phyloP scores from a whole-genome alignment of 805 yeast species.

The Tetrapisispora arboricola region DNA sequence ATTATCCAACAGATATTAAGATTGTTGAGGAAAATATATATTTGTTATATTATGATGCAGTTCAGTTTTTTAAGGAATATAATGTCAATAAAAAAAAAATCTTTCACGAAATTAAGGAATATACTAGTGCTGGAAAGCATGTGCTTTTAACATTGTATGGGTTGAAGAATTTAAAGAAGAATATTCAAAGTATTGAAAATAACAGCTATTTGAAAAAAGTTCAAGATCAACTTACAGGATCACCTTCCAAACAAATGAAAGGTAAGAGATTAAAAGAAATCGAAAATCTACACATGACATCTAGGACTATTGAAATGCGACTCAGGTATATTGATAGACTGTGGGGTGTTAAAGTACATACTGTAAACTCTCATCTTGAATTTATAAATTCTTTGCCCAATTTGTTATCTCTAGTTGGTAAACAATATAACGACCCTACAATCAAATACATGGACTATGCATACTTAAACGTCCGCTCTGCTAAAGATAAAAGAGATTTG shows the following conservation, averaged over 20 bases:
- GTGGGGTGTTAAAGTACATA: slow-evolving; percentile 39
- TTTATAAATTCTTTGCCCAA: slow-evolving; percentile 44
- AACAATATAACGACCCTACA: slow-evolving; percentile 43
- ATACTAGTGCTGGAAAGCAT: slow-evolving; percentile 19
- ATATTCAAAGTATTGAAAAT: slow-evolving; percentile 37
- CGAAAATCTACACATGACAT: slow-evolving; percentile 10
- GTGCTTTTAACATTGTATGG: slow-evolving; percentile 41
- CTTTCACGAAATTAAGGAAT: slow-evolving; percentile 17
- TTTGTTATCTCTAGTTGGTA: slow-evolving; percentile 46
- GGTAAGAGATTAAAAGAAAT: slow-evolving; percentile 11
- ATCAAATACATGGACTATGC: slow-evolving; percentile 46
- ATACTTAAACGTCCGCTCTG: slow-evolving; percentile 49
- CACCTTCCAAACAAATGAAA: slow-evolving; percentile 2
- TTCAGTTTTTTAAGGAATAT: slow-evolving; percentile 33
- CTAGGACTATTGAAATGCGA: slow-evolving; percentile 31
- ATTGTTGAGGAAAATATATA: slow-evolving; percentile 35
- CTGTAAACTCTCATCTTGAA: slow-evolving; percentile 33
- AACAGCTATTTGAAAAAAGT: slow-evolving; percentile 34
- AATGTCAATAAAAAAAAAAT: slow-evolving; percentile 19
- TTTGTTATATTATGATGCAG: slow-evolving; percentile 39
- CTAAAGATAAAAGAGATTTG: slow-evolving; percentile 37
- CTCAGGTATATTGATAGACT: slow-evolving; percentile 38
- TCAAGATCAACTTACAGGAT: slow-evolving; percentile 17
- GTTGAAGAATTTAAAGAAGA: slow-evolving; percentile 36
- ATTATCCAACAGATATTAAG: slow-evolving; percentile 40